Conservation (phyloP, 331 rosid genomes). For the Stylosanthes scabra region DNA sequence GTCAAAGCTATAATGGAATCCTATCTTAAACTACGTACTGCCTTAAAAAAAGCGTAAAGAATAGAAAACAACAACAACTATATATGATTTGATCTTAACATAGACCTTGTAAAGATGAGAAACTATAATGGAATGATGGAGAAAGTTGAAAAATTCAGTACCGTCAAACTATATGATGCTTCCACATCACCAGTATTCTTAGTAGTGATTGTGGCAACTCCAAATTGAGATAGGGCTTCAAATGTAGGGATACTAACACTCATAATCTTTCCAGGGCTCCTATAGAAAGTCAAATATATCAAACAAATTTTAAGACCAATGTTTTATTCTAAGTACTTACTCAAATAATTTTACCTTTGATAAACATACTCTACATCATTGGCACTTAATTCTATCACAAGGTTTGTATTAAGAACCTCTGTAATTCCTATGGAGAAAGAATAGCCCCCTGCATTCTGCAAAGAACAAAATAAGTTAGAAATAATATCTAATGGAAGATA, state of each 20-base stretch:
- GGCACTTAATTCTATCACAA: slow-evolving; percentile 87
- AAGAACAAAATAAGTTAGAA: slow-evolving; percentile 32
- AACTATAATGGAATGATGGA: slow-evolving; percentile 19
- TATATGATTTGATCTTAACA: background rate
- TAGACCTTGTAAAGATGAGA: slow-evolving; percentile 5
- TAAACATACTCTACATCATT: slow-evolving; percentile 90
- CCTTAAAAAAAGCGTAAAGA: too few species aligned
- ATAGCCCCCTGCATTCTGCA: slow-evolving; percentile 86
- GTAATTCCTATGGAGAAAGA: slow-evolving; percentile 92
- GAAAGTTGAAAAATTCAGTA: slow-evolving; percentile 44
- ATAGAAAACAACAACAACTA: too few species aligned
- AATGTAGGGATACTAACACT: slow-evolving; percentile 82
- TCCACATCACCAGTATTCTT: slow-evolving; percentile 93
- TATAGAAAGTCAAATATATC: slow-evolving; percentile 37
- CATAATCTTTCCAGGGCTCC: slow-evolving; percentile 93
- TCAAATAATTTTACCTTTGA: slow-evolving; percentile 69
- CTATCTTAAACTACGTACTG: background rate
- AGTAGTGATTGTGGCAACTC: slow-evolving; percentile 76
- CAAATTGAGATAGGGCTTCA: slow-evolving; percentile 88
- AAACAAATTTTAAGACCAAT: slow-evolving; percentile 27
- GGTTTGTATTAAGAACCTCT: slow-evolving; percentile 91
- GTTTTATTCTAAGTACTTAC: background rate
- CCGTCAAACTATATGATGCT: slow-evolving; percentile 98
- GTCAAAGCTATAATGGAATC: slow-evolving; percentile 35
- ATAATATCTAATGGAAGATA: slow-evolving; percentile 25